These are phyloP conservation scores for Tuber borchii DNA, from an alignment of 495 filamentous ascomycete genomes.

Conservation along the genomic window DNA sequence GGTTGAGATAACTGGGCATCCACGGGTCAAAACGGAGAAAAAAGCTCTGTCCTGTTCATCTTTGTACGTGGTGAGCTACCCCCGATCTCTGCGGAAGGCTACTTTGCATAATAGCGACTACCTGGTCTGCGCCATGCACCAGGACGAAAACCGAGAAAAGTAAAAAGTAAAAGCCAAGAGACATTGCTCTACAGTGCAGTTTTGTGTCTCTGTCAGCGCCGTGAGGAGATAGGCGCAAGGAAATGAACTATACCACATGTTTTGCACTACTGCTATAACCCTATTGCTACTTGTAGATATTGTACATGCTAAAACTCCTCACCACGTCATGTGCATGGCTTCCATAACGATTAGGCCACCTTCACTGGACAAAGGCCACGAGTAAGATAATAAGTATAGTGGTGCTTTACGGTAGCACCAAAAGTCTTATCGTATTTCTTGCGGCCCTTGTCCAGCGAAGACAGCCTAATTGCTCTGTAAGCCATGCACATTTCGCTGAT, in stretches of 20 bases:
- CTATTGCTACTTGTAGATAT: background rate
- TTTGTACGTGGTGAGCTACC: background rate
- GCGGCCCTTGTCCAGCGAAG: background rate
- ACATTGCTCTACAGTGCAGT: background rate
- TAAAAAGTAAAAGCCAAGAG: background rate
- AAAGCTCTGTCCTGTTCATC: background rate
- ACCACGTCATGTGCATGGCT: background rate
- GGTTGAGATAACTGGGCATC: background rate
- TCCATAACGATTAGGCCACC: background rate
- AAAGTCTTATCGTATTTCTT: background rate
- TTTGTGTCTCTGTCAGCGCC: background rate
- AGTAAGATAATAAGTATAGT: background rate
- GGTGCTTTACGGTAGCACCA: background rate
- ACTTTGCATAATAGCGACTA: background rate
- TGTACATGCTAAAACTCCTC: background rate
- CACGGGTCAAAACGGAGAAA: background rate
- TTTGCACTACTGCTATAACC: background rate
- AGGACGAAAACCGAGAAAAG: background rate
- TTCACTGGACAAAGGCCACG: background rate
- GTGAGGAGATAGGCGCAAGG: background rate
- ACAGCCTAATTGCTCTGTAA: background rate
- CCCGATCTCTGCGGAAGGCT: background rate
- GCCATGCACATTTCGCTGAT: background rate
- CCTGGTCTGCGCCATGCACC: background rate
- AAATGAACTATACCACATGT: background rate